Conservation (phyloP, 2,329 filamentous ascomycete species). For the Plectosphaerella plurivora region DNA sequence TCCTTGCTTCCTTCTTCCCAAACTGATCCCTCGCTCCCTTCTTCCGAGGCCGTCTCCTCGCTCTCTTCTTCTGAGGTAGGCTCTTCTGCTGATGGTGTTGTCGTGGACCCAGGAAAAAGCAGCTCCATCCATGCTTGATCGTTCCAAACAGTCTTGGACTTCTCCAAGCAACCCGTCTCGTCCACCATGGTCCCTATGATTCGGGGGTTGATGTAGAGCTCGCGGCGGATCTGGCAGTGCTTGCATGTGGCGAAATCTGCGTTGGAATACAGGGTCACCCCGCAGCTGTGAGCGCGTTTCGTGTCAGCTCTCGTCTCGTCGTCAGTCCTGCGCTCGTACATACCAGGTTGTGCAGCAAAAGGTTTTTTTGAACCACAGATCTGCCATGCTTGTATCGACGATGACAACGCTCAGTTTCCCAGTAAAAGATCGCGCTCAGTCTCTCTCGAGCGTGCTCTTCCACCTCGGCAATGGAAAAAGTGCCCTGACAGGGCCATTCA, state of each 20-base stretch:
- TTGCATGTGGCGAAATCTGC: conserved; percentile 28
- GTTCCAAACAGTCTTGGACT: conserved; percentile 50
- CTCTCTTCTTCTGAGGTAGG: background rate
- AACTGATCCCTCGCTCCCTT: conserved; percentile 1
- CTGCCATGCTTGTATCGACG: conserved; percentile 22
- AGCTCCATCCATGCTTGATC: conserved; percentile 44
- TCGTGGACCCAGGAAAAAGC: conserved; percentile 16
- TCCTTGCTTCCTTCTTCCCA: conserved; percentile 2
- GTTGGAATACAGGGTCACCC: conserved; percentile 50
- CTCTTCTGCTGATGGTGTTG: background rate
- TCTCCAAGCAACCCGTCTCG: conserved; percentile 49
- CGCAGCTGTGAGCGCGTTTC: conserved; percentile 34
- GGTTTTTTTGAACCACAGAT: conserved; percentile 23
- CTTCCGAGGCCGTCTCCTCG: background rate
- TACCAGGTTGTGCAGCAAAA: conserved; percentile 38
- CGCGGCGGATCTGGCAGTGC: conserved; percentile 25
- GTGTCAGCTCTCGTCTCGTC: background rate
- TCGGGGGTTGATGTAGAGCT: conserved; percentile 32
- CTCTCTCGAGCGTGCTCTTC: conserved; percentile 35
- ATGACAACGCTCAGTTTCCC: conserved; percentile 33
- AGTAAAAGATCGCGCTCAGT: no score
- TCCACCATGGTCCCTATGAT: conserved; percentile 38
- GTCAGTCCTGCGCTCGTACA: conserved; percentile 4
- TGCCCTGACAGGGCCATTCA: conserved; percentile 23
- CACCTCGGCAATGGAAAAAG: conserved; percentile 36